Base-by-base conservation (phyloP, 2,329 filamentous ascomycete genomes). In the Colletotrichum tanaceti region DNA sequence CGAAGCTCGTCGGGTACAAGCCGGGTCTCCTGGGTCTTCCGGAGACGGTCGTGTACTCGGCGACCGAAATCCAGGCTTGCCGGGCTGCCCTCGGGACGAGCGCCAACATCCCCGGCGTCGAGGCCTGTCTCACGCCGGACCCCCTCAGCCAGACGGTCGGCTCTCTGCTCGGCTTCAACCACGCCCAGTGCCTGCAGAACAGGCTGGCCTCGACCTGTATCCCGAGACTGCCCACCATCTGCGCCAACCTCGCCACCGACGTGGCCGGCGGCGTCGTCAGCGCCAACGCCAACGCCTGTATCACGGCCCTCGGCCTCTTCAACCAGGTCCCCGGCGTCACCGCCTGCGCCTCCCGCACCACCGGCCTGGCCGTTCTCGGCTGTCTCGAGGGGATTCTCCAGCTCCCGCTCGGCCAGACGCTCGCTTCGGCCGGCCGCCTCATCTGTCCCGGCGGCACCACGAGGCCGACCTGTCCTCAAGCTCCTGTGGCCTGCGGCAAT, bases 371-470 rank as follows among this genome's bases (percentile, higher is more conserved):
- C n/a, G 38, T 58, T 4, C 53, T 68, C 60, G 49, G 38, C 6
- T 68, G 65, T 9, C 39, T 68, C 39, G 53, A 64, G 13, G 16
- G 16, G 1, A 13, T 4, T 3, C 46, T 64, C 32, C 52, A 46
- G 4, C 18, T 67, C 2, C 59, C 46, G 0, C 16, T 35, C 44
- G 22, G 22, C 22, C 60, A 2, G 44, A 22, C 16, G 38, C 35
- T 6, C 24, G 38, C 2, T 18, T 44, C 28, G 14, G 38, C 59
- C 1, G 14, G 2, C 11, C 7, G 35, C 0, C 10, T 52, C 16
- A n/a, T 52, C 6, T 68, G 65, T 52, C 65, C 65, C 1, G 28
- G 28, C 28, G 28, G 28, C 28, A n/a, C 57, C 5, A 2, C 57
- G 2, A 18, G 39, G 14, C 32, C 6, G 41, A 61, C 47, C 5